Evolutionary conservation across 768 basidiomycete species (phyloP), one percentile per base, ranked within the genome.

Genomic region (Chalciporus pseudorubinellus): DNA sequence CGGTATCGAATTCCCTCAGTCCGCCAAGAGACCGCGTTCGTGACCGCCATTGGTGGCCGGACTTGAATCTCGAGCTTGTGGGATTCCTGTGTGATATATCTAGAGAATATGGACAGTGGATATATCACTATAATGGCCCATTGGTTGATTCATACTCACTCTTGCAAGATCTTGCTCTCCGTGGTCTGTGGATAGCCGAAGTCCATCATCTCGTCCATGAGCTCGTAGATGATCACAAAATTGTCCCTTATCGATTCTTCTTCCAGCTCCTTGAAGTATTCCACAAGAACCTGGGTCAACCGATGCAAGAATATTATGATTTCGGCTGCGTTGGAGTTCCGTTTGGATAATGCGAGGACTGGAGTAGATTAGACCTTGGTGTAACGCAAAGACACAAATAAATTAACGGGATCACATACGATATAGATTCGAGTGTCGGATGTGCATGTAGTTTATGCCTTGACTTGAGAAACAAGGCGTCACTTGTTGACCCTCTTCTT

Each of bases 141-240:
- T 3, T 31, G 12, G 2, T 6, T 14, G 36, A 16, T 21, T n/a
- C 8, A 39, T 24, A 74, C 85, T 62, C 56, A 92, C 87, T 98
- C 95, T 72, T 98, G 95, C 46, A 98, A 72, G 60, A 98, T 99
- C 78, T 99, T 98, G 79, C 91, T 93, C 75, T 99, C 97, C 14
- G 97, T 98, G 38, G 95, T 99, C 70, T 98, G 97, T 0, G 97
- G 95, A 67, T 88, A 98, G 8, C 97, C 97, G 72, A 97, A 99
- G 75, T 99, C 97, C 94, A 98, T 98, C 92, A 98, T 98, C 77
- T 99, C 97, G 63, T 98, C 95, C 76, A 99, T 81, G 48, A 98
- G 82, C 68, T 98, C 95, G 70, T 97, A 99, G 45, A 99, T 97
- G 66, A 99, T 97, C 36, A 99, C 97, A 66, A 99, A 99, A 66